A percentile compares a stretch with the other conserved stretches of the same genome.
Evolutionary conservation across 225 moss, liverwort and hornwort species (phyloP).

Genomic region (Pseudisothecium myosuroides): DNA sequence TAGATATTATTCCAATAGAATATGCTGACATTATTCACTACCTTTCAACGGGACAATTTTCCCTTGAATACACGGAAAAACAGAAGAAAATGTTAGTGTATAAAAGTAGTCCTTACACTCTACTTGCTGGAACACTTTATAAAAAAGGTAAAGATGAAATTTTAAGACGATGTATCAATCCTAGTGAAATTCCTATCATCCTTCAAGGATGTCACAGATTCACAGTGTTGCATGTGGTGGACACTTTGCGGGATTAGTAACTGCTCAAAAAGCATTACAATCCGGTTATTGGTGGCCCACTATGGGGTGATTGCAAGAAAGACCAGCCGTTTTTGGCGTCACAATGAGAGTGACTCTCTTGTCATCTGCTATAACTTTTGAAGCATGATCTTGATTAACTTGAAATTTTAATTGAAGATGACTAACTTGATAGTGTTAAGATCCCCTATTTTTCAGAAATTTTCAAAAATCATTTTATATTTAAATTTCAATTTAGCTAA

Average conservation of each 20-base stretch:
- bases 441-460: too few relatives aligned
- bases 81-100: neutral
- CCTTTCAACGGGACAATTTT: too few relatives aligned
- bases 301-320: too few relatives aligned
- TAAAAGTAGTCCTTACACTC: rapidly evolving
- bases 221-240: neutral
- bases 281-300: neutral
- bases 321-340: too few relatives aligned
- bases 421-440: too few relatives aligned
- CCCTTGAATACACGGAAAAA: rapidly evolving
- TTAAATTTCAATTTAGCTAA: too few relatives aligned
- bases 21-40: neutral
- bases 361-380: too few relatives aligned
- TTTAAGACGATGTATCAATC: neutral
- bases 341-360: too few relatives aligned
- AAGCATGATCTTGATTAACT: too few relatives aligned
- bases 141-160: neutral
- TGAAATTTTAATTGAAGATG: too few relatives aligned
- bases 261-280: neutral
- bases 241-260: rapidly evolving
- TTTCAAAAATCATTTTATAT: too few relatives aligned
- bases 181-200: neutral
- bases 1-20: neutral
- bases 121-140: rapidly evolving
- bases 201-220: neutral